Base-by-base conservation (phyloP, 331 rosid genomes). In the Rhamnella rubrinervis region DNA sequence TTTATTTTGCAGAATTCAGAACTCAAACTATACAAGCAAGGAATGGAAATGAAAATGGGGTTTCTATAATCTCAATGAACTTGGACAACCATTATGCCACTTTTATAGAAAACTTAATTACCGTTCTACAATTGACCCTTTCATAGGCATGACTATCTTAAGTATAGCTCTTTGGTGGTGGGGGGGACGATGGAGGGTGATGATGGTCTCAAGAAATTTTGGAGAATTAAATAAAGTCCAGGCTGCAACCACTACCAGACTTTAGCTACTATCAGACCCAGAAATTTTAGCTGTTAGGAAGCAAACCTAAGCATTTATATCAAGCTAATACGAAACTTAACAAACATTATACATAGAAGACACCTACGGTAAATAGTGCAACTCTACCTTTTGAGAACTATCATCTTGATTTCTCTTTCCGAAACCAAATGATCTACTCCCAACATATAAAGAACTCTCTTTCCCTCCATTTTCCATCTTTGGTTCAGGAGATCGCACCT, bases 321-420 rank as follows among this genome's bases (percentile, higher is more conserved):
- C 35, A 31, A 31, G 35, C 35, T 31, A 31, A 3, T 6, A 31
- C 5, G 17, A 59, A 10, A 59, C 18, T 21, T 64, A 26, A 58
- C 23, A 61, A 71, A 51, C 63, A 61, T 72, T 44, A 41, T 65
- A 52, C 15, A 62, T 51, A 55, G 49, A 59, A 8, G 63, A 46
- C 60, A 16, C 65, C 65, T 78, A 77, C 68, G 69, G 37, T 53
- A 65, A 70, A 26, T 59, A 53, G 61, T 25, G 61, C 67, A 68
- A 63, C 67, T 51, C 66, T 70, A 90, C 99, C 99, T 82, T 87
- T 60, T 81, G 75, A 76, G 91, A 75, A 85, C 84, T 80, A 73
- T 72, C 72, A 62, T 86, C 96, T 55, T 82, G 96, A 75, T 71
- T 86, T 85, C 87, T 89, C 77, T 85, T 74, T 72, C 83, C 93